phyloP scores from a whole-genome alignment of 768 basidiomycete species.

The Fomitopsis pulvina region DNA sequence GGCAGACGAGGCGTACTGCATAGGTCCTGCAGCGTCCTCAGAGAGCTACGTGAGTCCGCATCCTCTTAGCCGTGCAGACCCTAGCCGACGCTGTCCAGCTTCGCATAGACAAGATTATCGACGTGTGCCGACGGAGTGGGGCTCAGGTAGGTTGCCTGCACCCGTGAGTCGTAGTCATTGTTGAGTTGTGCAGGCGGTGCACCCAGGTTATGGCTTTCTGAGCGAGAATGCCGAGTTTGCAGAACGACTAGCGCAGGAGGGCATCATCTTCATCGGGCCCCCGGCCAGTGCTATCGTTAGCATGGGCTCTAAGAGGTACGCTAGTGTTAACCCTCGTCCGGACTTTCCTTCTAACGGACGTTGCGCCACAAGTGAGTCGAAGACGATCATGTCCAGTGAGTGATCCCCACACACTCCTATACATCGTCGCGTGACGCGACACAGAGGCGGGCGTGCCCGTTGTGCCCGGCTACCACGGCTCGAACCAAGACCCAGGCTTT shows the following conservation, averaged over 20 bases:
- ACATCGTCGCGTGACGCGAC: background rate
- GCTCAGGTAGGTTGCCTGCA: conserved; percentile 56
- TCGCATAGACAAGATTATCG: conserved; percentile 82
- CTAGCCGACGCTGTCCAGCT: conserved; percentile 39
- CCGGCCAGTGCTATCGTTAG: conserved; percentile 81
- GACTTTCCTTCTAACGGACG: background rate
- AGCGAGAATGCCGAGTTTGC: conserved; percentile 90
- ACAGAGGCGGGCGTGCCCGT: conserved; percentile 85
- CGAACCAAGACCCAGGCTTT: conserved; percentile 67
- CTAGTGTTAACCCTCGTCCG: background rate
- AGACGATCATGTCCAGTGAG: conserved; percentile 87
- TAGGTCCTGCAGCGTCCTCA: conserved; percentile 84
- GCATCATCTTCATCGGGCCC: conserved; percentile 88
- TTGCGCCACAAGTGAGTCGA: conserved; percentile 63
- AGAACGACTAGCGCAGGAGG: conserved; percentile 62
- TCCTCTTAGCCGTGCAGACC: background rate
- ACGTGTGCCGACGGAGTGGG: conserved; percentile 72
- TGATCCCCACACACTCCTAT: background rate
- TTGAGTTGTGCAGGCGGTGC: conserved; percentile 57
- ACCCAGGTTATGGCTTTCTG: conserved; percentile 90
- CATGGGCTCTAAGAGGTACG: conserved; percentile 92
- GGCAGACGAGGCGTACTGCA: conserved; percentile 57
- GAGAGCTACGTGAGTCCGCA: conserved; percentile 78
- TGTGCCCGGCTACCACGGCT: conserved; percentile 90
- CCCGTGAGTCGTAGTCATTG: background rate